Evolutionary conservation across 2,329 filamentous ascomycete genomes (phyloP).

Genomic region (Fusarium decemcellulare): DNA sequence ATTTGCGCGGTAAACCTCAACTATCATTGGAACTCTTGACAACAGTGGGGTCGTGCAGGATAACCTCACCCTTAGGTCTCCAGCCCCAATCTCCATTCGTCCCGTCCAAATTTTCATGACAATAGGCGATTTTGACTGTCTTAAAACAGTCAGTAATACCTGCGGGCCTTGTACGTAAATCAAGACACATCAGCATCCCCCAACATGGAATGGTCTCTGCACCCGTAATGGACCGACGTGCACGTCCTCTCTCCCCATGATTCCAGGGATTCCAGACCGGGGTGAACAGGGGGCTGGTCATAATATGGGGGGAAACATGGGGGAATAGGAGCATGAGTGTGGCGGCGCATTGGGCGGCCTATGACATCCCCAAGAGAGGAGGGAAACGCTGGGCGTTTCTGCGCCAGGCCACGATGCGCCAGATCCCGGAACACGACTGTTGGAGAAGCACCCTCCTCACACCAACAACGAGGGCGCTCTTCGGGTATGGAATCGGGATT

Average conservation of each 20-base stretch:
- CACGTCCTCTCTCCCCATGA: constrained; percentile 29
- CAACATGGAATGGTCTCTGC: constrained; percentile 6
- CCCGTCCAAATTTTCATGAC: constrained; percentile 2
- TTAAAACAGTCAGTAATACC: not conserved
- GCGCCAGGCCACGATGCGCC: constrained; percentile 2
- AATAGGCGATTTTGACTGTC: not conserved
- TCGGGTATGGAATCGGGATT: constrained; percentile 11
- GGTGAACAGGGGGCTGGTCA: constrained; percentile 11
- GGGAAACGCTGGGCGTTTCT: constrained; percentile 30
- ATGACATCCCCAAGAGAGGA: constrained; percentile 9
- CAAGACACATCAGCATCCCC: constrained; percentile 16
- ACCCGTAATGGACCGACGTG: constrained; percentile 10
- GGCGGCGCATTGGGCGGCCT: constrained; percentile 7
- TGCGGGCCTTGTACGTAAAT: constrained; percentile 24
- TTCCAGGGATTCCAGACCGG: constrained; percentile 22
- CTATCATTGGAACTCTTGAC: too few species aligned
- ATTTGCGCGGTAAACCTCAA: constrained; percentile 4
- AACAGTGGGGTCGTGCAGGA: not conserved
- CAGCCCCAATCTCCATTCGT: constrained; percentile 6
- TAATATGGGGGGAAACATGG: constrained; percentile 26
- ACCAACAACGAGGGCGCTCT: constrained; percentile 7
- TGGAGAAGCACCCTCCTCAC: constrained; percentile 13
- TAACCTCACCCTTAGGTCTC: not conserved
- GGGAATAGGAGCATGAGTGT: constrained; percentile 26
- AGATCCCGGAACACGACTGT: constrained; percentile 7